Percentiles rank a stretch among this genome's conserved stretches.
These are phyloP conservation scores for Penicillium sp. DNA, from an alignment of 2,329 filamentous ascomycete genomes.

Conservation along the genomic window DNA sequence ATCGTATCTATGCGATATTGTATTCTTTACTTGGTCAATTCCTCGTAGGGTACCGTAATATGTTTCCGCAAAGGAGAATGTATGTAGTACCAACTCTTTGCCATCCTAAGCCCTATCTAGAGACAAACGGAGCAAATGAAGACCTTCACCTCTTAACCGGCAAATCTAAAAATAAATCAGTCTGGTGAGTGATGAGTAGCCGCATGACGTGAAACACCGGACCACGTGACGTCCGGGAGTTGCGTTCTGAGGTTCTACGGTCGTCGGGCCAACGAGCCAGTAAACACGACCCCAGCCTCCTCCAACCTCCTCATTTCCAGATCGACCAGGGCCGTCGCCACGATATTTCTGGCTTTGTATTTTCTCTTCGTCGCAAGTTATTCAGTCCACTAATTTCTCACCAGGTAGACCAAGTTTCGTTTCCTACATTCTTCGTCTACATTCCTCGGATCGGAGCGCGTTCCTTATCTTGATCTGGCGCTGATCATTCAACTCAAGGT, in stretches of 20 bases:
- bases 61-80: background rate
- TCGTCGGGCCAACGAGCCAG: conserved; percentile 18
- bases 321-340: conserved; percentile 8
- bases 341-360: conserved; percentile 11
- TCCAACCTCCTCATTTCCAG: conserved; percentile 39
- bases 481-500: conserved; percentile 15
- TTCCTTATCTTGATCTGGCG: conserved; percentile 14
- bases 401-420: conserved; percentile 2
- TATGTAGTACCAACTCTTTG: background rate
- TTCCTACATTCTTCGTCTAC: conserved; percentile 2
- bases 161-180: background rate
- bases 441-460: conserved; percentile 3
- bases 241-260: background rate
- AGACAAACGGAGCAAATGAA: background rate
- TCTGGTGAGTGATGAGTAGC: background rate
- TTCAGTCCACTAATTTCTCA: conserved; percentile 7
- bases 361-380: conserved; percentile 6
- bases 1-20: conserved; percentile 7
- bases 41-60: background rate
- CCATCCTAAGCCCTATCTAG: background rate
- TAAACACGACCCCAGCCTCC: conserved; percentile 38
- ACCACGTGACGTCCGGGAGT: background rate
- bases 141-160: background rate
- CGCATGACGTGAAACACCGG: background rate
- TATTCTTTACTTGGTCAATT: background rate